phyloP scores from a whole-genome alignment of 495 filamentous ascomycete species.

The Lasiosphaeria miniovina region DNA sequence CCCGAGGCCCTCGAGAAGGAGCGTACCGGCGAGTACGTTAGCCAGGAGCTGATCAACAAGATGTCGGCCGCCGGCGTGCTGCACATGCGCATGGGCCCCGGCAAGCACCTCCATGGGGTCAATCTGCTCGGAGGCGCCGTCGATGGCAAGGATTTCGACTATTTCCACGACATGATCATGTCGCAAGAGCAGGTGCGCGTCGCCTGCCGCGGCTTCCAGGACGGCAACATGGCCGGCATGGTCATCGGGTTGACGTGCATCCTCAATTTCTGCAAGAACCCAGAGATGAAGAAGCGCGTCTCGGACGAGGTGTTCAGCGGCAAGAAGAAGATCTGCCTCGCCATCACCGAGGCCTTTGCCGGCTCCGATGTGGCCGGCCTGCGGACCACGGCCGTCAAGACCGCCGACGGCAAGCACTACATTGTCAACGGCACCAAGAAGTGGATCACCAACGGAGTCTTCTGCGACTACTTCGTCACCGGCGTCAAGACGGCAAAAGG shows the following conservation, averaged over 20 bases:
- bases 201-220: conserved; percentile 65
- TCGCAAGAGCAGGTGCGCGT: conserved; percentile 69
- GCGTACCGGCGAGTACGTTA: conserved; percentile 68
- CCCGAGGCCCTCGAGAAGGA: conserved; percentile 81
- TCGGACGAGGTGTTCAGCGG: conserved; percentile 71
- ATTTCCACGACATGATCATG: conserved; percentile 79
- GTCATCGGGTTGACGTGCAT: conserved; percentile 79
- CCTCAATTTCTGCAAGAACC: conserved; percentile 72
- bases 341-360: conserved; percentile 87
- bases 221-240: conserved; percentile 71
- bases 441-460: conserved; percentile 91
- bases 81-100: conserved; percentile 81
- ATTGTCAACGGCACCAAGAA: conserved; percentile 89
- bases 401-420: conserved; percentile 77
- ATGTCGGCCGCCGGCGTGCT: conserved; percentile 73
- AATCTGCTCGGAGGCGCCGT: conserved; percentile 67
- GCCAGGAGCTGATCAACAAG: conserved; percentile 70
- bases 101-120: conserved; percentile 73
- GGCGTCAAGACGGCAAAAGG: conserved; percentile 82
- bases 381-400: conserved; percentile 77
- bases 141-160: conserved; percentile 79
- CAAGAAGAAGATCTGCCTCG: conserved; percentile 83
- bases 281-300: conserved; percentile 61
- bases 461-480: conserved; percentile 78
- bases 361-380: conserved; percentile 83